Conservation (phyloP, 345 rosid genomes). For the Eucalyptus paniculata region DNA sequence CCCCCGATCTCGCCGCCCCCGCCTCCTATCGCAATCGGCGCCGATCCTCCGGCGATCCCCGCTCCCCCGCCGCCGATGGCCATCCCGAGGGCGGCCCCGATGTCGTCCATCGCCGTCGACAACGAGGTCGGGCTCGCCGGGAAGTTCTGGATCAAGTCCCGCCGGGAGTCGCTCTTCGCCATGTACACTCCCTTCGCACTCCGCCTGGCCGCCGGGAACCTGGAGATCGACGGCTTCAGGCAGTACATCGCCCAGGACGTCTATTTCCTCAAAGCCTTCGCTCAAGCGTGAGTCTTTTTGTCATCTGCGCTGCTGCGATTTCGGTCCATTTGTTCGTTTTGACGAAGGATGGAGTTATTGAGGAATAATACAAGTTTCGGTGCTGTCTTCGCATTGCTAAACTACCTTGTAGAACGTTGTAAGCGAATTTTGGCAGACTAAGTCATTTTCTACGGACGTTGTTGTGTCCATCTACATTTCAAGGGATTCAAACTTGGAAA, state of each 20-base stretch:
- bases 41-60: constrained; percentile 13
- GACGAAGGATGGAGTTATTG: neutral
- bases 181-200: constrained; percentile 68
- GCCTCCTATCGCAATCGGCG: neutral
- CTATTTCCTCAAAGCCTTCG: constrained; percentile 80
- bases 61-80: constrained; percentile 10
- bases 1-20: neutral
- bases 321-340: neutral
- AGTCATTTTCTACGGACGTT: neutral
- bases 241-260: constrained; percentile 76
- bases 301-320: neutral
- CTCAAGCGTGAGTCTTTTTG: constrained; percentile 61
- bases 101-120: constrained; percentile 10
- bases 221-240: constrained; percentile 56
- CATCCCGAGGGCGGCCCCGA: neutral
- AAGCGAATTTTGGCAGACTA: neutral
- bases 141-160: constrained; percentile 66
- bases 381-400: neutral
- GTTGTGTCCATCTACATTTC: neutral
- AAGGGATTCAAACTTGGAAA: neutral
- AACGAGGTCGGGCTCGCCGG: constrained; percentile 51
- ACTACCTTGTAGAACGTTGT: neutral
- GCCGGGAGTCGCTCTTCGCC: constrained; percentile 50
- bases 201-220: constrained; percentile 71
- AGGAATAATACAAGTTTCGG: neutral